These are phyloP conservation scores for Circinella umbellata DNA, from an alignment of 371 early-diverging fungal species.

Conservation along the genomic window DNA sequence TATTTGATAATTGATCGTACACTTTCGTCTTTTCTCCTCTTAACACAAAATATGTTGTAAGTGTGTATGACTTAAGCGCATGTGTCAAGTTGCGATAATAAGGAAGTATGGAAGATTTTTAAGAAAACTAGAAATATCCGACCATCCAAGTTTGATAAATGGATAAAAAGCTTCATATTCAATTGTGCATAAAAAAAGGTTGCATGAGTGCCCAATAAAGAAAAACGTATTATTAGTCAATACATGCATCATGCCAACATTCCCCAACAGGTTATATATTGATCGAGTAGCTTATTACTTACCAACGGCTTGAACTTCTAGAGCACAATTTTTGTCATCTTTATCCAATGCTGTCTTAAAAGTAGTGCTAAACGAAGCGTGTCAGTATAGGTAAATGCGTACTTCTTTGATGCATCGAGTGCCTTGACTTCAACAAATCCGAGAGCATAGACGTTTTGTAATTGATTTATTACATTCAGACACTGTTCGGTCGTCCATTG, in stretches of 20 bases:
- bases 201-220: neutral
- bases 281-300: constrained; percentile 5
- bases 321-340: constrained; percentile 19
- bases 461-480: constrained; percentile 8
- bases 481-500: constrained; percentile 15
- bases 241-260: neutral
- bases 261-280: neutral
- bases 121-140: neutral
- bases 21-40: too few species aligned
- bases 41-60: too few species aligned
- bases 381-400: constrained; percentile 15
- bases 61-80: too few species aligned
- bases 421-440: constrained; percentile 28
- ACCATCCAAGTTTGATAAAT: neutral
- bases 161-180: neutral
- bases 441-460: constrained; percentile 14
- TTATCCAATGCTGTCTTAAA: constrained; percentile 24
- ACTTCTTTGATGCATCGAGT: constrained; percentile 8
- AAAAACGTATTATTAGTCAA: neutral
- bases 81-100: too few species aligned
- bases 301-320: constrained; percentile 27
- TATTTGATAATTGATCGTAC: too few species aligned
- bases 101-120: too few species aligned
- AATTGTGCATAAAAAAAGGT: constrained; percentile 3
- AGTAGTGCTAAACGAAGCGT: constrained; percentile 21